Evolutionary conservation across 768 basidiomycete genomes (phyloP).

Genomic region (Austroboletus eburneus): DNA sequence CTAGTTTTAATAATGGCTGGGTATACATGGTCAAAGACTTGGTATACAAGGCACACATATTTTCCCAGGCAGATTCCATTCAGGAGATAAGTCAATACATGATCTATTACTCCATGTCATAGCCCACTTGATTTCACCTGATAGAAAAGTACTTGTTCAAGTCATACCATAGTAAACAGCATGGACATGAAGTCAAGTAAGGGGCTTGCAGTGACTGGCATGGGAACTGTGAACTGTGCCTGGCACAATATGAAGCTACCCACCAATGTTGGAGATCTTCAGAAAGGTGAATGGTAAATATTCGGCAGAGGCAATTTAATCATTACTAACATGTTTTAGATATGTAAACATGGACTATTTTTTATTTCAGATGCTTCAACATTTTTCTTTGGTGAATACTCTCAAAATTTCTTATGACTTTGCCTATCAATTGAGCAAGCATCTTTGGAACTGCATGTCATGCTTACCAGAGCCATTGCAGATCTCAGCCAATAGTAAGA

Average conservation of each 20-base stretch:
- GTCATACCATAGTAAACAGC: not conserved
- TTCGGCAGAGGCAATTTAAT: not conserved
- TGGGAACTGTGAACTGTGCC: not conserved
- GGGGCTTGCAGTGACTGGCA: not conserved
- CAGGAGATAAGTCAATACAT: conserved; percentile 14
- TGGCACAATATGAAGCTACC: not conserved
- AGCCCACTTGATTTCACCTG: too few species aligned
- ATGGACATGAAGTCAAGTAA: not conserved
- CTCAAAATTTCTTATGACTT: conserved; percentile 19
- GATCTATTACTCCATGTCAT: not conserved
- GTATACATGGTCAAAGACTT: conserved; percentile 23
- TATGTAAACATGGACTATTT: not conserved
- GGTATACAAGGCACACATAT: conserved; percentile 14
- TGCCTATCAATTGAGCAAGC: conserved; percentile 9
- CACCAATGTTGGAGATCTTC: not conserved
- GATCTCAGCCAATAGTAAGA: not conserved
- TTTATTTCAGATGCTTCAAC: not conserved
- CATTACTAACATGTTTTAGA: not conserved
- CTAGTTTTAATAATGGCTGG: conserved; percentile 19
- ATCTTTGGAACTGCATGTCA: conserved; percentile 5
- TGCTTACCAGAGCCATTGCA: not conserved
- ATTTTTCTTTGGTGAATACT: not conserved
- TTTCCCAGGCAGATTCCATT: not conserved
- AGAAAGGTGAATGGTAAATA: not conserved
- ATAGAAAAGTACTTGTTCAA: not conserved